Base-by-base conservation (phyloP, 768 basidiomycete genomes). In the Sarcomyxa edulis region DNA sequence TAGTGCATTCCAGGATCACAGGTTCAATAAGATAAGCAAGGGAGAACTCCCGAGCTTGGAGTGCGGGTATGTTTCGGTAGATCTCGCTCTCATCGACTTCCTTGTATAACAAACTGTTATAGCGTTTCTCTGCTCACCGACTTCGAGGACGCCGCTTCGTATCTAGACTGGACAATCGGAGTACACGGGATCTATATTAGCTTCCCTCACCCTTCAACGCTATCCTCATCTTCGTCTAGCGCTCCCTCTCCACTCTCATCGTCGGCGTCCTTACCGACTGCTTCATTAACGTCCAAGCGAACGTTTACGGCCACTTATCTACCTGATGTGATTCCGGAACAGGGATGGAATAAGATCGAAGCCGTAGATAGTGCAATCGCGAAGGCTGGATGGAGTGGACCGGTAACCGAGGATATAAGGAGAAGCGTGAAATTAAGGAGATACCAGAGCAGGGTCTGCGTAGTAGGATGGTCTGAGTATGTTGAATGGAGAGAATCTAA, bases 111-210 rank as follows among this genome's bases (percentile, higher is more conserved):
- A 24, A 35, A 11, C 32, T 14, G 12, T 39, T 39, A 32, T 57
- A 95, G 94, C 42, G 70, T 98, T 43, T 97, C 94, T 31, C 73
- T 99, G 50, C 74, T 99, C 46, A 97, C 94, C 10, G 76, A 97
- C 56, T 96, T 97, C 59, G 90, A 93, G 65, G 74, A 84, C 51
- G 88, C 80, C 35, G 55, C 69, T 20, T 77, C 81, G 23, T 94
- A 95, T 54, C 78, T 96, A 39, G 92, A 93, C 65, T 99, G 95
- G 95, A 84, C 79, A 3, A 60, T 95, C 51, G 95, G 93, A 37
- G 73, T 76, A 1, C 96, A 99, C 62, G 96, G 96, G 33, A 92
- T 98, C 56, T 73, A 84, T 53, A 83, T 99, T 41, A 73, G 78
- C 7, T 93, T 99, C 61, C 76, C 82, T 26, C 87, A 92, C 52